A percentile compares a stretch with the other conserved stretches of the same genome.
phyloP scores from a whole-genome alignment of 75 land plant genomes.

The Chamaecyparis obtusa region DNA sequence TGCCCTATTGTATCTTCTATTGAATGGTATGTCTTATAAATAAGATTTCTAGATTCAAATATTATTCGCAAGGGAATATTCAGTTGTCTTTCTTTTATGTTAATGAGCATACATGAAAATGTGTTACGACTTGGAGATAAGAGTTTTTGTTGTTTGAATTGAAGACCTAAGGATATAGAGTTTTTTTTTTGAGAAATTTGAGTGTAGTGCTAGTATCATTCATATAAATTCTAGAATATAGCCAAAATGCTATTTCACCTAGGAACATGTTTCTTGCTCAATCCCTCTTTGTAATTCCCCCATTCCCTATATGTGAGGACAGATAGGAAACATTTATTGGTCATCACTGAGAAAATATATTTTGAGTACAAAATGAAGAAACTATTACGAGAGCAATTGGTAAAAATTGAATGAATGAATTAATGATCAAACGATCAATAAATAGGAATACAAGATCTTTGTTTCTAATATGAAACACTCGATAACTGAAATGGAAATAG shows the following conservation, averaged over 20 bases:
- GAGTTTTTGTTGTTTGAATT: not conserved
- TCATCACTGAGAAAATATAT: too few species aligned
- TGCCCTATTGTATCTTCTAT: constrained; percentile 74
- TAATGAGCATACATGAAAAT: not conserved
- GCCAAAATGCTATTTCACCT: not conserved
- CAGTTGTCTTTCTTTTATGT: not conserved
- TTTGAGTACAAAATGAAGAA: too few species aligned
- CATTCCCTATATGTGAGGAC: too few species aligned
- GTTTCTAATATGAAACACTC: too few species aligned
- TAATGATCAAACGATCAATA: too few species aligned
- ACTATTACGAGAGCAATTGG: too few species aligned
- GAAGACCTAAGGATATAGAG: not conserved
- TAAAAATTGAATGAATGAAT: too few species aligned
- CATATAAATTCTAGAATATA: not conserved
- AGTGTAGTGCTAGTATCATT: not conserved
- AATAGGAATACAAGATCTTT: too few species aligned
- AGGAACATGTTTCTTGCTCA: too few species aligned
- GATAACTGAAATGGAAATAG: too few species aligned
- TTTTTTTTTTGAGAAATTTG: not conserved
- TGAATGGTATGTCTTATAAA: constrained; percentile 43
- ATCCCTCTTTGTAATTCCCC: too few species aligned
- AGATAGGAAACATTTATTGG: too few species aligned
- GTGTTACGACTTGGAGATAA: not conserved
- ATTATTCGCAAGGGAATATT: not conserved
- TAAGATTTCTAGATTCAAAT: not conserved